Evolutionary conservation across 2,329 filamentous ascomycete species (phyloP).

Genomic region (Niveomyces coronatus): DNA sequence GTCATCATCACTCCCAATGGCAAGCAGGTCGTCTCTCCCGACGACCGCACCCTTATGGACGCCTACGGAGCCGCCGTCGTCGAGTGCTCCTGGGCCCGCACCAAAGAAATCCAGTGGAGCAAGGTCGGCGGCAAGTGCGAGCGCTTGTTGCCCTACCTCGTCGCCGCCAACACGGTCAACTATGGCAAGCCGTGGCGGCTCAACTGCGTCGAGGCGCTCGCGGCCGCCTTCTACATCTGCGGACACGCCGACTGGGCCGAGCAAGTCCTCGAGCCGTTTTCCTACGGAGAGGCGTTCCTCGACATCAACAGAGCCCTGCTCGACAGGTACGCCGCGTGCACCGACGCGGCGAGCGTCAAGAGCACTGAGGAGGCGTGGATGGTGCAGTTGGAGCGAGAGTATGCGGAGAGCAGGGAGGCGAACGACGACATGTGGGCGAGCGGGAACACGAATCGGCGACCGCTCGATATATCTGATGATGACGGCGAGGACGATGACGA

Average conservation of each 20-base stretch:
- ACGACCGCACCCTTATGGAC: slow-evolving; percentile 72
- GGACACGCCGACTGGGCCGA: slow-evolving; percentile 86
- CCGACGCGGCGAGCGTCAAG: slow-evolving; percentile 73
- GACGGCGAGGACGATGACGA: slow-evolving; percentile 39
- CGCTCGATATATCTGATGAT: slow-evolving; percentile 40
- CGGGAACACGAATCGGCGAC: slow-evolving; percentile 71
- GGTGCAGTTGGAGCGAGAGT: slow-evolving; percentile 80
- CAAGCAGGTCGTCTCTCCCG: slow-evolving; percentile 72
- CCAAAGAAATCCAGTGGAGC: slow-evolving; percentile 80
- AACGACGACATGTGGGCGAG: slow-evolving; percentile 77
- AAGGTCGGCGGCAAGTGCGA: slow-evolving; percentile 92
- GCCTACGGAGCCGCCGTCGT: slow-evolving; percentile 90
- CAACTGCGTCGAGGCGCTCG: slow-evolving; percentile 92
- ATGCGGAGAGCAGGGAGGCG: slow-evolving; percentile 64
- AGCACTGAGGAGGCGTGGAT: slow-evolving; percentile 81
- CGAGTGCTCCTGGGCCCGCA: slow-evolving; percentile 92
- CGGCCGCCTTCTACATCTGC: slow-evolving; percentile 87
- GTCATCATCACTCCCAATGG: slow-evolving; percentile 94
- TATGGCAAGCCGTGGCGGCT: slow-evolving; percentile 92
- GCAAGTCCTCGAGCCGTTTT: slow-evolving; percentile 71
- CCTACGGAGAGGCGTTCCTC: slow-evolving; percentile 79
- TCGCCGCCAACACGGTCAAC: slow-evolving; percentile 94
- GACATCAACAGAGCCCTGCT: slow-evolving; percentile 80
- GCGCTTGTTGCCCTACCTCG: slow-evolving; percentile 81
- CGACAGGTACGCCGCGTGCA: slow-evolving; percentile 75